Evolutionary conservation across 2,329 filamentous ascomycete genomes (phyloP), one percentile per base, ranked within the genome.

Genomic region (Diaporthe vaccinii): DNA sequence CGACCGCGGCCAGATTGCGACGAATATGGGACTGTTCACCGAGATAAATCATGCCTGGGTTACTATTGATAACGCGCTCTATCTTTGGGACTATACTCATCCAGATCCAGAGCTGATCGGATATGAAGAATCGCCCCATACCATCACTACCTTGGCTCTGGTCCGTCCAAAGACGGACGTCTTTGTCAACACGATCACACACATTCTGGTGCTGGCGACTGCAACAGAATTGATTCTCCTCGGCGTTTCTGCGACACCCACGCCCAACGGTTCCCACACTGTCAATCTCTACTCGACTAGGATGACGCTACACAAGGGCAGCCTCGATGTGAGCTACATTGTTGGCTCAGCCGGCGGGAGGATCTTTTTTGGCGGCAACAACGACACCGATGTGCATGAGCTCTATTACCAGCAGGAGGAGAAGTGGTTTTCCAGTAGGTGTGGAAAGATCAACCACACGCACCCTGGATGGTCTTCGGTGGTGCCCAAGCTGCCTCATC

Each of bases 401-500:
- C 90, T 99, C 72, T 96, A 94, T 79, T 99, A 99, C 82, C 96
- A 98, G 84, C 95, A 98, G 81, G 95, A 98, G 83, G 97, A 99
- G 84, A 93, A 94, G 79, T 99, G 97, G 97, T 99, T 99, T 82
- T 93, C 94, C 72, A 95, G 92, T 83, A 91, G 94, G 78, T 97
- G 95, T 82, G 92, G 93, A 76, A 98, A 96, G 84, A 92, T 96
- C 77, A 97, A 97, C 82, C 97, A 98, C 83, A 96, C 93, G 67
- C 93, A 91, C 82, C 92, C 91, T 4, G 92, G 93, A 46, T 93
- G 94, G 87, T 89, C 89, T 74, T 92, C 91, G 15, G 88, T 93
- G 3, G 86, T 95, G 4, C 90, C 91, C 0, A 86, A 84, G 0
- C 78, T 90, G 0, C 85, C 81, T 2, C 76, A 77, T 3, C 77